Base-by-base conservation (phyloP, 1,284 basidiomycete genomes). In the Fomitopsis pinicola region DNA sequence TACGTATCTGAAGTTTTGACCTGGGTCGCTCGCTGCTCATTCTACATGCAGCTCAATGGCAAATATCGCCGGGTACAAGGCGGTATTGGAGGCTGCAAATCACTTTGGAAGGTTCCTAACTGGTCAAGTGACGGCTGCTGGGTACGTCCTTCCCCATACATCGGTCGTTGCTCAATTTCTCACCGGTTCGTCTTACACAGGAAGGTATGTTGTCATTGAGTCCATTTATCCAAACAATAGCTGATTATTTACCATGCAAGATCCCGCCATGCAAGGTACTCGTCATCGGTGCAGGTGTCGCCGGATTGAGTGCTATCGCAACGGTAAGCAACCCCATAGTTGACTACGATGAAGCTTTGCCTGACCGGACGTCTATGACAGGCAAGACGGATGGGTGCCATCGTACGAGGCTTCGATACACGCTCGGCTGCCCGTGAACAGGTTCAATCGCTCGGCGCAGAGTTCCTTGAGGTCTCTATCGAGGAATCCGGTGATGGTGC, bases 61-160 rank as follows among this genome's bases (percentile, higher is more conserved):
- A 15, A 94, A 94, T 69, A 94, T 93, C 54, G 85, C 91, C 15
- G 92, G 92, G 8, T 94, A 94, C 74, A 92, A 94, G 70, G 92
- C 92, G 42, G 91, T 94, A 48, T 75, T 94, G 67, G 92, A 94
- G 74, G 92, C 92, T 40, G 89, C 90, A 26, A 93, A 92, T 73
- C 85, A 90, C 69, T 94, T 94, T 67, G 92, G 92, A 69, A 80
- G 92, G 65, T 94, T 92, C 77, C 80, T 94, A 64, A 93, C 92
- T 48, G 92, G 92, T 71, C 92, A 94, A 73, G 91, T 92, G 57
- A 94, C 92, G 8, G 92, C 92, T 64, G 92, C 92, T 73, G 91
- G 89, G 86, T 91, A 72, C 69, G 86, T 75, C 22, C 19, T 46
- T 40, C 15, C 42, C 26, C 22, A n/a, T 35, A 19, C 63, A 7